A percentile compares a stretch with the other conserved stretches of the same genome.
Evolutionary conservation across 106 monocot species (phyloP).

Genomic region (Allium sativum): DNA sequence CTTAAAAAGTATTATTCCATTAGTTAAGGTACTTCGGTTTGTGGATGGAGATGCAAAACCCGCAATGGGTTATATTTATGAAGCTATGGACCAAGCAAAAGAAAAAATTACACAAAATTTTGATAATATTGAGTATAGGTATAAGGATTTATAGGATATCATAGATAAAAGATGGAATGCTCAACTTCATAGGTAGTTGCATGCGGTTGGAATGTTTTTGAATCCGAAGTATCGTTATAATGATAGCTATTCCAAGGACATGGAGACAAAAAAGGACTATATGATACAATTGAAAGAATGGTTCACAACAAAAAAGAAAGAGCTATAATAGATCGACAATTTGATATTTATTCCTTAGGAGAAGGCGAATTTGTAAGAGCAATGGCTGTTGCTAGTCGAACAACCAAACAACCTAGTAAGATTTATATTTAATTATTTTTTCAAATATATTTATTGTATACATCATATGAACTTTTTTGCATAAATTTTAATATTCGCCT

Average conservation of each 20-base stretch:
- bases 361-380: too few relatives aligned
- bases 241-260: background rate
- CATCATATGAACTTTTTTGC: too few relatives aligned
- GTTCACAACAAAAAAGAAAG: too few relatives aligned
- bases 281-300: too few relatives aligned
- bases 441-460: too few relatives aligned
- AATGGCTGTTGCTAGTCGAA: too few relatives aligned
- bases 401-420: too few relatives aligned
- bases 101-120: background rate
- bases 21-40: background rate
- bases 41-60: background rate
- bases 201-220: background rate
- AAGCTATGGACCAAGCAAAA: background rate
- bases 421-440: too few relatives aligned
- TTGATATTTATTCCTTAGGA: too few relatives aligned
- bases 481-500: too few relatives aligned
- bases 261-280: too few relatives aligned
- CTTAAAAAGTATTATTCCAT: background rate
- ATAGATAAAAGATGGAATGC: background rate
- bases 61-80: slow-evolving; percentile 1
- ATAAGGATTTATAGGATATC: background rate
- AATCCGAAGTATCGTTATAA: background rate
- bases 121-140: background rate
- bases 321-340: too few relatives aligned
- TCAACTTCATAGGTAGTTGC: background rate